Percentiles rank a stretch among this genome's conserved stretches.
Conservation (phyloP, 2,329 filamentous ascomycete species). For the Dactylellina sp. region DNA sequence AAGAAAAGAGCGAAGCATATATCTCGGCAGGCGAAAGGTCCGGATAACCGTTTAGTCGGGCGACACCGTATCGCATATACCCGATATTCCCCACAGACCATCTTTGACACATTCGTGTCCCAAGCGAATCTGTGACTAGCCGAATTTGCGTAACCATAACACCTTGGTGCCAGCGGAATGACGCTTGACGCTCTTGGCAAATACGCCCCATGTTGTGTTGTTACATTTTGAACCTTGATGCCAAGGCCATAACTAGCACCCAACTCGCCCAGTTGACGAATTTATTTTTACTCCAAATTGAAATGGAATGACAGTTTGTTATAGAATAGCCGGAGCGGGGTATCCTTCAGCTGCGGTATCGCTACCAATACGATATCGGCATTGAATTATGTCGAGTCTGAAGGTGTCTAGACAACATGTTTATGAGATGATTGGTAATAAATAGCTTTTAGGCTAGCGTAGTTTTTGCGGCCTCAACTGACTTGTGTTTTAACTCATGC, state of each 20-base stretch:
- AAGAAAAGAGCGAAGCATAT: neutral
- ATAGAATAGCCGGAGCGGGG: constrained; percentile 7
- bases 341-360: neutral
- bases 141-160: constrained; percentile 6
- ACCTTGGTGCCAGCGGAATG: constrained; percentile 23
- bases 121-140: neutral
- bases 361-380: neutral
- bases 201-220: neutral
- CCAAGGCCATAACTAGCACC: constrained; percentile 2
- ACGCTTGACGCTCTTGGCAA: constrained; percentile 22
- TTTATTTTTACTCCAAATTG: too few relatives aligned
- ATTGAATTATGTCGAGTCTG: neutral
- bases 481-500: too few relatives aligned
- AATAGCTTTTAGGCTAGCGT: too few relatives aligned
- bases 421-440: too few relatives aligned
- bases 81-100: constrained; percentile 1
- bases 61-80: constrained; percentile 8
- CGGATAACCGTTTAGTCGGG: constrained; percentile 7
- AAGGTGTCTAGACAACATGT: too few relatives aligned
- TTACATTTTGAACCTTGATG: constrained; percentile 3
- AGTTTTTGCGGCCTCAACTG: too few relatives aligned
- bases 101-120: too few relatives aligned
- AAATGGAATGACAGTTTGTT: neutral
- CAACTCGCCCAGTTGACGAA: too few relatives aligned
- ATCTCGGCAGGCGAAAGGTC: neutral